A percentile compares a stretch with the other conserved stretches of the same genome.
Evolutionary conservation across 805 yeast species (phyloP).

Genomic region (Sungouiozyma intestinalis): DNA sequence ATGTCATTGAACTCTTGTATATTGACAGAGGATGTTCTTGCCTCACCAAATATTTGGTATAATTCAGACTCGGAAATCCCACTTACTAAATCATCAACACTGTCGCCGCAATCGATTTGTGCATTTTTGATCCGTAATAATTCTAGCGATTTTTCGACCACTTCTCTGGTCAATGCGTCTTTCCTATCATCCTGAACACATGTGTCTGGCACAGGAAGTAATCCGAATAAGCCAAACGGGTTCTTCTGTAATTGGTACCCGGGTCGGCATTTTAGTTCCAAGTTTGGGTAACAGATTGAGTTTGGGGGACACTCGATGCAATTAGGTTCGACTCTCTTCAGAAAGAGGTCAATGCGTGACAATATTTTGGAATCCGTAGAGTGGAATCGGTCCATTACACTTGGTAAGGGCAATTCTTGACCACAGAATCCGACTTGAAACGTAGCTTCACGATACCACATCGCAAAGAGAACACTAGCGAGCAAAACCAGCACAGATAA

Average conservation of each 20-base stretch:
- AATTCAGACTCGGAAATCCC: slow-evolving; percentile 43
- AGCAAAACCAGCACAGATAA: background rate
- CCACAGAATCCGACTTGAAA: slow-evolving; percentile 69
- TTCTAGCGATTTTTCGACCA: slow-evolving; percentile 57
- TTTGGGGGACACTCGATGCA: slow-evolving; percentile 77
- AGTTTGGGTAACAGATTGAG: slow-evolving; percentile 57
- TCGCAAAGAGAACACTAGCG: slow-evolving; percentile 25
- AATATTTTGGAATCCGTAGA: slow-evolving; percentile 26
- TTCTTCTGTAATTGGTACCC: slow-evolving; percentile 43
- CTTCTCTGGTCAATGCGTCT: slow-evolving; percentile 53
- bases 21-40: slow-evolving; percentile 28
- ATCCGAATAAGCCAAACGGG: slow-evolving; percentile 33
- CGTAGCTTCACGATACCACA: slow-evolving; percentile 59
- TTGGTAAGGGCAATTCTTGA: slow-evolving; percentile 32
- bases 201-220: slow-evolving; percentile 48
- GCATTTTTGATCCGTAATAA: slow-evolving; percentile 63
- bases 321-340: slow-evolving; percentile 42
- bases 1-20: slow-evolving; percentile 55
- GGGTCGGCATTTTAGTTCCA: slow-evolving; percentile 58
- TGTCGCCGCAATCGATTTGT: slow-evolving; percentile 45
- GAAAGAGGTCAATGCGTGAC: slow-evolving; percentile 31
- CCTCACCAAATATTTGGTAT: slow-evolving; percentile 38
- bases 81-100: slow-evolving; percentile 36
- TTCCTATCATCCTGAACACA: slow-evolving; percentile 71
- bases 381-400: slow-evolving; percentile 18